Evolutionary conservation across 192 early-diverging fungal genomes (phyloP).

Genomic region (Coemansia sp.): DNA sequence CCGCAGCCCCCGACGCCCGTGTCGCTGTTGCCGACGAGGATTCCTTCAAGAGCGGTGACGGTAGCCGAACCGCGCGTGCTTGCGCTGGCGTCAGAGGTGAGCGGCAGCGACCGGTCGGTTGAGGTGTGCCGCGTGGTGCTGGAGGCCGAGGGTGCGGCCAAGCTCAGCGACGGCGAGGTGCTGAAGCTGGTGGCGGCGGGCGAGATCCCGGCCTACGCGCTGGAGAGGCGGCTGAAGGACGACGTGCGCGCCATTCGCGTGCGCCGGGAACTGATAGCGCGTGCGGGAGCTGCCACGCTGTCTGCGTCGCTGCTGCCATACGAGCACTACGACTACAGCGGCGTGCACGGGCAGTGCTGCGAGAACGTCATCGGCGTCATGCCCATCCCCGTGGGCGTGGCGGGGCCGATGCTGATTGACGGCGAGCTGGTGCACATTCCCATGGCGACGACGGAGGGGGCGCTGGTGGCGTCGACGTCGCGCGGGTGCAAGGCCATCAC

Average conservation of each 20-base stretch:
- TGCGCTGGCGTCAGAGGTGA: background rate
- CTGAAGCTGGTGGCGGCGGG: slow-evolving; percentile 67
- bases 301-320: slow-evolving; percentile 72
- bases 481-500: slow-evolving; percentile 95
- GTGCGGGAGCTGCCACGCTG: slow-evolving; percentile 62
- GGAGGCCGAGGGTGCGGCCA: slow-evolving; percentile 30
- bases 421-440: slow-evolving; percentile 81
- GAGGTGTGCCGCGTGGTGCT: slow-evolving; percentile 46
- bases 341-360: slow-evolving; percentile 90
- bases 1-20: background rate
- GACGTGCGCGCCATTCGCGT: slow-evolving; percentile 83
- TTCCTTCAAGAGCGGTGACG: background rate
- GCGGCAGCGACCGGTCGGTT: slow-evolving; percentile 29
- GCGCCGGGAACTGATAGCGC: slow-evolving; percentile 74
- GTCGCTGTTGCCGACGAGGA: background rate
- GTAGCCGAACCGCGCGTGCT: background rate
- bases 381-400: slow-evolving; percentile 90
- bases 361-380: slow-evolving; percentile 95
- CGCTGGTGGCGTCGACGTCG: slow-evolving; percentile 84
- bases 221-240: slow-evolving; percentile 82
- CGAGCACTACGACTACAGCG: slow-evolving; percentile 85
- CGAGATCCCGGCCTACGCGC: slow-evolving; percentile 78
- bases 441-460: slow-evolving; percentile 96
- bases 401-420: slow-evolving; percentile 84
- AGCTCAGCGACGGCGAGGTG: slow-evolving; percentile 76